Percentiles rank a stretch among this genome's conserved stretches.
These are phyloP conservation scores for Magnaporthiopsis incrustans DNA, from an alignment of 2,329 filamentous ascomycete genomes.

Conservation along the genomic window DNA sequence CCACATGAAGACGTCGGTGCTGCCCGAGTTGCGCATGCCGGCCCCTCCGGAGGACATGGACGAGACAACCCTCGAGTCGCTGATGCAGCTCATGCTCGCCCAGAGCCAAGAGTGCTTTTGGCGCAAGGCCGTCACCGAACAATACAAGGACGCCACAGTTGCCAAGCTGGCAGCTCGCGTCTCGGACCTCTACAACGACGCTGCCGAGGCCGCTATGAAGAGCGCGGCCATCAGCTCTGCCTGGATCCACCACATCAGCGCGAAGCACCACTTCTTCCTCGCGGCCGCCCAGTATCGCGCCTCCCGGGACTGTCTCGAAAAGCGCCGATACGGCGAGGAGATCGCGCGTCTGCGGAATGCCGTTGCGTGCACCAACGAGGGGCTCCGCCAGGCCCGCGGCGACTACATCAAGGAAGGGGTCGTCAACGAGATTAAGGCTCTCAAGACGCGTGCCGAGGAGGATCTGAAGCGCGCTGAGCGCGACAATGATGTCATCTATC, in stretches of 20 bases:
- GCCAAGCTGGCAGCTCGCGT: conserved; percentile 84
- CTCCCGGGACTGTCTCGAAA: conserved; percentile 85
- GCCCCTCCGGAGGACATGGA: conserved; percentile 96
- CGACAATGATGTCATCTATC: conserved; percentile 93
- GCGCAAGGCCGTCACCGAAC: conserved; percentile 93
- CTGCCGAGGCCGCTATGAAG: conserved; percentile 78
- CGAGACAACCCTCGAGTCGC: conserved; percentile 70
- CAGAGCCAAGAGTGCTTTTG: conserved; percentile 97
- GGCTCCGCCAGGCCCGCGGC: conserved; percentile 68
- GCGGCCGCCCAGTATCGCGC: conserved; percentile 90
- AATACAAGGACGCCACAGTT: conserved; percentile 85
- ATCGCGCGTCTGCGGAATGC: conserved; percentile 80
- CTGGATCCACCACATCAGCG: conserved; percentile 97
- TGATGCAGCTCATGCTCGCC: conserved; percentile 77
- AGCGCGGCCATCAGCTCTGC: conserved; percentile 85
- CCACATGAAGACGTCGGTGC: conserved; percentile 66
- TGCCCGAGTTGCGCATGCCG: conserved; percentile 74
- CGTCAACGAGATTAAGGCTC: conserved; percentile 68
- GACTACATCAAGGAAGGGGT: conserved; percentile 67
- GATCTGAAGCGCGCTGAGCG: conserved; percentile 89
- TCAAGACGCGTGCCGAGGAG: conserved; percentile 77
- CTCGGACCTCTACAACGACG: conserved; percentile 80
- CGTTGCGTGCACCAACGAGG: conserved; percentile 74
- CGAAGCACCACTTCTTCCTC: conserved; percentile 95
- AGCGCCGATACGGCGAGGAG: conserved; percentile 91